Evolutionary conservation across 2,329 filamentous ascomycete genomes (phyloP).

Genomic region (Pseudocercospora musae): DNA sequence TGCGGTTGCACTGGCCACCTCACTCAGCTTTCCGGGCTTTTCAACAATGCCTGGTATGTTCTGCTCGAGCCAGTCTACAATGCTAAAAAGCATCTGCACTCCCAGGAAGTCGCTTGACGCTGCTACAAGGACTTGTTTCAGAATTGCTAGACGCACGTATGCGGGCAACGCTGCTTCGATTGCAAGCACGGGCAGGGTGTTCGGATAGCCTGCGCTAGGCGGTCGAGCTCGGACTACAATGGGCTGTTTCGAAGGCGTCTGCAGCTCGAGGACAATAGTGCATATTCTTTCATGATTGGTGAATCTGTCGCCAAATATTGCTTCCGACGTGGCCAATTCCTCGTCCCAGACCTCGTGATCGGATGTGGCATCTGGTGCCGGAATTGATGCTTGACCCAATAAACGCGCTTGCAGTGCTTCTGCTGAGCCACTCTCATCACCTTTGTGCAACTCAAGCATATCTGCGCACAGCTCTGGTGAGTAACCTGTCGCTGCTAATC

Average conservation of each 20-base stretch:
- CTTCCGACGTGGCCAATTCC: conserved; percentile 77
- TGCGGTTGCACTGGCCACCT: conserved; percentile 74
- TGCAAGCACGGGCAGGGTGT: conserved; percentile 63
- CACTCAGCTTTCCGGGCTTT: conserved; percentile 75
- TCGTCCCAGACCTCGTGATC: conserved; percentile 69
- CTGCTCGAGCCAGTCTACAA: conserved; percentile 88
- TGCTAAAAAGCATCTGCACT: conserved; percentile 86
- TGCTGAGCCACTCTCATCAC: conserved; percentile 74
- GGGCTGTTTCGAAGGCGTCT: conserved; percentile 42
- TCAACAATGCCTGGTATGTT: conserved; percentile 79
- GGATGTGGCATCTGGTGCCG: conserved; percentile 33
- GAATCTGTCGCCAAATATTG: conserved; percentile 78
- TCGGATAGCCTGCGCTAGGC: conserved; percentile 68
- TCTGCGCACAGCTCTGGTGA: conserved; percentile 78
- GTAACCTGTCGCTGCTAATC: conserved; percentile 79
- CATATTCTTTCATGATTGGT: conserved; percentile 55
- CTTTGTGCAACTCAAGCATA: conserved; percentile 65
- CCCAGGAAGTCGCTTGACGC: conserved; percentile 69
- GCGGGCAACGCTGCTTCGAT: conserved; percentile 71
- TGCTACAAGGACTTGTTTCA: conserved; percentile 71
- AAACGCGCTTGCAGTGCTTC: conserved; percentile 73
- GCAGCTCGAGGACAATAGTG: conserved; percentile 63
- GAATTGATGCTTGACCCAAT: conserved; percentile 38
- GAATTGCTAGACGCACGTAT: conserved; percentile 87
- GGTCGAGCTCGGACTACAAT: conserved; percentile 65